phyloP scores from a whole-genome alignment of 805 yeast species.

The Sugiyamaella chiloensis region DNA sequence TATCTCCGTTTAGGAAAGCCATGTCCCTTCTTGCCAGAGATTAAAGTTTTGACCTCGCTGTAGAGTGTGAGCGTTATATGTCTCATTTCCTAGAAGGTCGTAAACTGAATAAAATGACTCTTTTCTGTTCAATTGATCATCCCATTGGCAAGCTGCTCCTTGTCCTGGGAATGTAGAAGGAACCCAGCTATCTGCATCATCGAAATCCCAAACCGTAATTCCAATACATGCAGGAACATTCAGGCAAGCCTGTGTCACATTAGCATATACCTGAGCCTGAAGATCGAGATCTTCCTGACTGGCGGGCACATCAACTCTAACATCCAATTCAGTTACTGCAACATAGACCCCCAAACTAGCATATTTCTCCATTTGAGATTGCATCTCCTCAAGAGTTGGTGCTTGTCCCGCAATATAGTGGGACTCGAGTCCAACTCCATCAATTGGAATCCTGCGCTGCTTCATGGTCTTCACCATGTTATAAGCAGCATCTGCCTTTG shows the following conservation, averaged over 20 bases:
- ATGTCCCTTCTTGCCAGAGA: background rate
- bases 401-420: constrained; percentile 1
- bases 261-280: background rate
- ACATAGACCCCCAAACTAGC: constrained; percentile 1
- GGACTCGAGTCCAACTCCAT: constrained; percentile 6
- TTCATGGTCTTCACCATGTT: constrained; percentile 9
- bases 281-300: background rate
- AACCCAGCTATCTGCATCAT: constrained; percentile 3
- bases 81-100: constrained; percentile 20
- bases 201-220: constrained; percentile 4
- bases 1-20: too few relatives aligned
- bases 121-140: constrained; percentile 4
- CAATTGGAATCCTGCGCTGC: constrained; percentile 6
- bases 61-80: background rate
- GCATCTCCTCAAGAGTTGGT: constrained; percentile 4
- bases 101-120: constrained; percentile 7
- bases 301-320: background rate
- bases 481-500: constrained; percentile 7
- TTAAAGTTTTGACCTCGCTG: background rate
- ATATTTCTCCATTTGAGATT: background rate
- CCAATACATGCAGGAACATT: constrained; percentile 3
- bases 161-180: constrained; percentile 7
- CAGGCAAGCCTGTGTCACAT: constrained; percentile 1
- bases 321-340: constrained; percentile 3
- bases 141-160: constrained; percentile 10